phyloP scores from a whole-genome alignment of 1,139 yeast genomes.

The Suhomyces kunorum region DNA sequence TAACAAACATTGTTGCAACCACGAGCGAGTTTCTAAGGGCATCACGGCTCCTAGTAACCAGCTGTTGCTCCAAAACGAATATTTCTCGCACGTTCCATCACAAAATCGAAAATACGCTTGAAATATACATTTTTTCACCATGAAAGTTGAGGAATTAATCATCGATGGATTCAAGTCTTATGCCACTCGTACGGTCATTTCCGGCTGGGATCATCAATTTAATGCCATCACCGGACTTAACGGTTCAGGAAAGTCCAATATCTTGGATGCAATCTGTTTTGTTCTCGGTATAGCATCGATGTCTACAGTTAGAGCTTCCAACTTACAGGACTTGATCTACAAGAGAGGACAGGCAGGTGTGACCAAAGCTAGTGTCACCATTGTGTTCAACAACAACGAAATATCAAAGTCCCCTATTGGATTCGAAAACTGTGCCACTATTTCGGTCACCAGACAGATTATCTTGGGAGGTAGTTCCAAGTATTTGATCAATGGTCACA shows the following conservation, averaged over 20 bases:
- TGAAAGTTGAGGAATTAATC: conserved; percentile 94
- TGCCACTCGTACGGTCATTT: conserved; percentile 93
- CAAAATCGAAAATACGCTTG: neutral
- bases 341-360: conserved; percentile 98
- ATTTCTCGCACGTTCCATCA: neutral
- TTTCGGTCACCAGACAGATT: conserved; percentile 90
- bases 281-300: conserved; percentile 96
- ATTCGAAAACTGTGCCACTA: conserved; percentile 74
- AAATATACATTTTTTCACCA: conserved; percentile 23
- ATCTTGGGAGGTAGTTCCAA: conserved; percentile 90
- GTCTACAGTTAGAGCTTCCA: conserved; percentile 92
- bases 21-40: neutral
- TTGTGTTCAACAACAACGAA: conserved; percentile 88
- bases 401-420: conserved; percentile 80
- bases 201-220: conserved; percentile 94
- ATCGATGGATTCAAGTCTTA: conserved; percentile 98
- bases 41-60: neutral
- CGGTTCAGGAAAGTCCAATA: conserved; percentile 96
- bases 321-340: conserved; percentile 89
- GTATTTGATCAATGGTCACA: conserved; percentile 91
- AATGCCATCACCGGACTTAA: conserved; percentile 97
- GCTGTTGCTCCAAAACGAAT: neutral
- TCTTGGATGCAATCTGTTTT: conserved; percentile 94
- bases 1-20: conserved; percentile 5
- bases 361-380: conserved; percentile 94